Conservation (phyloP, 768 basidiomycete species). For the Tricholoma saponaceum region DNA sequence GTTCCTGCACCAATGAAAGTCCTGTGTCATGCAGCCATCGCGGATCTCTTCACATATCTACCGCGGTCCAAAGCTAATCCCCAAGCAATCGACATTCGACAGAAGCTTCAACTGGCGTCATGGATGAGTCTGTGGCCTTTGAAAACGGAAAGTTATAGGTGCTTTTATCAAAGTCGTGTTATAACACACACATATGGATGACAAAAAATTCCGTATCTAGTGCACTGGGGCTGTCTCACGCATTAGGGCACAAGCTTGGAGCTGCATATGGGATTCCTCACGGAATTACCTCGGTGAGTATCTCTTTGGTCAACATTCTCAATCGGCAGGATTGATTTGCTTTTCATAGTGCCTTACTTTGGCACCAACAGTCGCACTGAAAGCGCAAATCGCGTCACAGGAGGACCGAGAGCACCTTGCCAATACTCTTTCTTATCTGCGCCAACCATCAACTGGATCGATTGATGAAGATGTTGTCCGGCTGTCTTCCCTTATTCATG, state of each 20-base stretch:
- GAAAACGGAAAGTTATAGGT: constrained; percentile 55
- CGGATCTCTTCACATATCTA: constrained; percentile 72
- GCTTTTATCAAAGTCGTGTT: constrained; percentile 3
- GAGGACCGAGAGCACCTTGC: constrained; percentile 63
- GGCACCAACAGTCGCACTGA: constrained; percentile 55
- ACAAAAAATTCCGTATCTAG: constrained; percentile 24
- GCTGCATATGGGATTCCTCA: constrained; percentile 75
- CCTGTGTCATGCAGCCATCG: constrained; percentile 61
- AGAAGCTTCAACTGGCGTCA: constrained; percentile 67
- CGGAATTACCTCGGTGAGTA: constrained; percentile 74
- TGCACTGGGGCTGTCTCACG: constrained; percentile 71
- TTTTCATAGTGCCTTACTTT: constrained; percentile 63
- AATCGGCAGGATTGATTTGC: background rate
- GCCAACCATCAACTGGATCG: constrained; percentile 57
- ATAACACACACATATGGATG: background rate
- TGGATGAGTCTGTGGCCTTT: constrained; percentile 82
- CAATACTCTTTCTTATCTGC: constrained; percentile 52
- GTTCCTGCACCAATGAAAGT: constrained; percentile 57
- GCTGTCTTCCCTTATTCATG: constrained; percentile 49
- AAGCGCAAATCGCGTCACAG: constrained; percentile 53
- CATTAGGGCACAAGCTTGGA: constrained; percentile 70
- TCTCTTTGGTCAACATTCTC: constrained; percentile 1
- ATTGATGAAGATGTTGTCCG: constrained; percentile 57
- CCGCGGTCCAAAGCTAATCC: constrained; percentile 61
- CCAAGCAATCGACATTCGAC: constrained; percentile 50